Evolutionary conservation across 2,329 filamentous ascomycete species (phyloP), one percentile per base, ranked within the genome.

Genomic region (Hypoxylon sp.): DNA sequence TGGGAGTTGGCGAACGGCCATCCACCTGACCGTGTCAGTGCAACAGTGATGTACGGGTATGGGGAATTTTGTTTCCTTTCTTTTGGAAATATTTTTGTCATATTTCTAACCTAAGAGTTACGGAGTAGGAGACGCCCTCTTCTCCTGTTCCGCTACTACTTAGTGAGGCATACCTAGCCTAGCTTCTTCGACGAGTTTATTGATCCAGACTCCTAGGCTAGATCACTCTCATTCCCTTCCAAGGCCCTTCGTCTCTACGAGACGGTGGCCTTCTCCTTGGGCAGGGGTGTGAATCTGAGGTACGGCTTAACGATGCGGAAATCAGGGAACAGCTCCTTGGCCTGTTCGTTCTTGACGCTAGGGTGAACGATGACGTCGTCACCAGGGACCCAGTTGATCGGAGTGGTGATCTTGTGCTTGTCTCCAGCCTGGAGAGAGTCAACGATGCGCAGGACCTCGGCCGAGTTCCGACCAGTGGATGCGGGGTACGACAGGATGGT

Each of bases 301-400:
- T 95, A 92, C 63, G 88, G 88, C 86, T 91, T 91, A 80, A 91
- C 86, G 73, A 86, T 86, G 78, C 86, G 85, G 82, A 90, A 88
- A 71, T 95, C 87, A 70, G 93, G 93, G 87, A 97, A 97, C 78
- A 97, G 90, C 83, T 91, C 90, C 87, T 91, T 91, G 78, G 94
- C 95, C 84, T 96, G 91, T 81, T 93, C 92, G 70, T 93, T 94
- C 80, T 89, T 91, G 79, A 97, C 89, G 69, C 85, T 86, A 51
- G 94, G 93, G 79, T 94, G 93, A 71, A 98, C 92, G 79, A 98
- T 97, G 74, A 97, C 95, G 80, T 98, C 94, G 77, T 97, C 92
- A 61, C 94, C 94, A 49, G 90, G 90, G 42, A 91, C 85, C 94
- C 94, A 97, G 86, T 97, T 92, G 82, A 97, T 95, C 55, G 94